Evolutionary conservation across 2,329 filamentous ascomycete species (phyloP).

Genomic region (Hansfordia pulvinata): DNA sequence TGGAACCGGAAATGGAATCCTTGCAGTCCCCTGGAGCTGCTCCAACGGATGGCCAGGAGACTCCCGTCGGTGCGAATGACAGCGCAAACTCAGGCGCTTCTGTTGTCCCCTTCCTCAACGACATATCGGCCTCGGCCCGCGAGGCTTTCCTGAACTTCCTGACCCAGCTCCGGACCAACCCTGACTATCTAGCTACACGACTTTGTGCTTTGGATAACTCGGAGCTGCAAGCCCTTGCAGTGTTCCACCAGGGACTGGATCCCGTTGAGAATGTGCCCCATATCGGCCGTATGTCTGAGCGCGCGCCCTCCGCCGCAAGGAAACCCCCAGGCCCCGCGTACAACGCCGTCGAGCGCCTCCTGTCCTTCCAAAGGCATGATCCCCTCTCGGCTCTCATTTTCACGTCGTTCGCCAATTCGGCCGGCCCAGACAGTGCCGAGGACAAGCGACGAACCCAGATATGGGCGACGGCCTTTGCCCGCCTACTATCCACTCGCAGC

Average conservation of each 20-base stretch:
- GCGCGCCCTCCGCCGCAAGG: no score
- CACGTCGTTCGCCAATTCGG: conserved; percentile 79
- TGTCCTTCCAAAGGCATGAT: conserved; percentile 83
- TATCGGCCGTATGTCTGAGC: conserved; percentile 29
- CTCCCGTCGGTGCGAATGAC: conserved; percentile 27
- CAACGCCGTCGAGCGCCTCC: conserved; percentile 65
- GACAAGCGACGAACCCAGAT: conserved; percentile 67
- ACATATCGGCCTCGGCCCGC: conserved; percentile 62
- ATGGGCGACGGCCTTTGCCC: conserved; percentile 80
- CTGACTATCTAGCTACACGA: conserved; percentile 74
- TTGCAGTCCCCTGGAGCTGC: conserved; percentile 36
- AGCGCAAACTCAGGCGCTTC: conserved; percentile 15
- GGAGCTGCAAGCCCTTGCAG: conserved; percentile 66
- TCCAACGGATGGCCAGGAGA: conserved; percentile 36
- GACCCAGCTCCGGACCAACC: conserved; percentile 69
- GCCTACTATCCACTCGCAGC: conserved; percentile 63
- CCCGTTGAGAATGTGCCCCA: conserved; percentile 49
- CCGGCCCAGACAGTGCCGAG: conserved; percentile 69
- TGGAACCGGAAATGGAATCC: conserved; percentile 59
- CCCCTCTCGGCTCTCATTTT: conserved; percentile 74
- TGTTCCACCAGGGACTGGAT: conserved; percentile 67
- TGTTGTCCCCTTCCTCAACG: conserved; percentile 48
- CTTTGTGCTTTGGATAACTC: conserved; percentile 61
- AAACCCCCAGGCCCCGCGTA: conserved; percentile 33
- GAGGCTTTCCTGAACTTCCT: conserved; percentile 70